phyloP scores from a whole-genome alignment of 208 protist genomes.

The Trichomonas tenax region DNA sequence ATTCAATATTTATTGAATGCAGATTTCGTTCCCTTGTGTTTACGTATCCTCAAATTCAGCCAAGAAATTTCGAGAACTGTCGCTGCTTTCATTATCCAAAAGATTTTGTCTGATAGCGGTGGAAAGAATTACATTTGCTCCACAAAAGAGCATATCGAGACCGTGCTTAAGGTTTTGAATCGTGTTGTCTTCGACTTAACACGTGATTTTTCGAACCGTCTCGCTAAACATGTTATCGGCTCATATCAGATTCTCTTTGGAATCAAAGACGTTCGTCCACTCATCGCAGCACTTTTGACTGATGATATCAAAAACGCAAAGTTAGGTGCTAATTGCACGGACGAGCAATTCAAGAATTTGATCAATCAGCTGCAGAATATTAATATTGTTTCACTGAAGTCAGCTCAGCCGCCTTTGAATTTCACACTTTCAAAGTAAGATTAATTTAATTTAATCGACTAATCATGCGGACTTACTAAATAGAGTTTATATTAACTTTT shows the following conservation, averaged over 20 bases:
- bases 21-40: conserved; percentile 97
- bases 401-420: too few relatives aligned
- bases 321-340: background rate
- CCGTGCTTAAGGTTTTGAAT: background rate
- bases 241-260: background rate
- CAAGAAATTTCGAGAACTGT: conserved; percentile 87
- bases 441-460: too few relatives aligned
- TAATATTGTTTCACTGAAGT: too few relatives aligned
- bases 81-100: conserved; percentile 97
- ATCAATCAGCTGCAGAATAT: background rate
- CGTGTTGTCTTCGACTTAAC: background rate
- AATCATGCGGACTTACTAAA: too few relatives aligned
- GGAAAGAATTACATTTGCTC: conserved; percentile 88
- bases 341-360: background rate
- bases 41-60: conserved; percentile 83
- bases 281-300: background rate
- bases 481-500: too few relatives aligned
- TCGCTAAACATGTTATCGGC: background rate
- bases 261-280: background rate
- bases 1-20: conserved; percentile 91
- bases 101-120: conserved; percentile 84
- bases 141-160: conserved; percentile 54
- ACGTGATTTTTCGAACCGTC: background rate
- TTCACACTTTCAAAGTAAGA: too few relatives aligned
- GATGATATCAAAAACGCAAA: background rate